These are phyloP conservation scores for Cercospora zeina DNA, from an alignment of 2,329 filamentous ascomycete species.

Conservation along the genomic window DNA sequence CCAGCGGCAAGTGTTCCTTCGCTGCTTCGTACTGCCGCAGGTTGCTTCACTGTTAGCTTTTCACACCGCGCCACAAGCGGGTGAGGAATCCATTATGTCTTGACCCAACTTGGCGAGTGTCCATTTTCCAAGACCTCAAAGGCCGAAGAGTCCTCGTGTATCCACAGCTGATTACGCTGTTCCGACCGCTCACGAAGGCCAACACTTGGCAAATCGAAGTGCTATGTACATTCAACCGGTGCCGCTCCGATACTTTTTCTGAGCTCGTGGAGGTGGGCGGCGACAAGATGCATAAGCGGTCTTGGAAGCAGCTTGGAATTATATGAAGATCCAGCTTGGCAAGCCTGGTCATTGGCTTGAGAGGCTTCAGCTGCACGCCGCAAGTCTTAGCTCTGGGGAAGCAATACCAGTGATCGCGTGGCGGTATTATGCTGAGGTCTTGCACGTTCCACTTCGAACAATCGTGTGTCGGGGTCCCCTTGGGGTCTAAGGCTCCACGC, in stretches of 20 bases:
- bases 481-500: constrained; percentile 1
- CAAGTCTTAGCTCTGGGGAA: constrained; percentile 17
- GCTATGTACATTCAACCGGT: neutral
- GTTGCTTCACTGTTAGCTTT: constrained; percentile 1
- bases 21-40: neutral
- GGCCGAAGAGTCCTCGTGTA: constrained; percentile 11
- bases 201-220: neutral
- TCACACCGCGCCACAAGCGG: constrained; percentile 7
- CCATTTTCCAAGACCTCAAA: neutral
- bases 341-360: constrained; percentile 18
- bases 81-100: constrained; percentile 13
- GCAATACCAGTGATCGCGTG: constrained; percentile 16
- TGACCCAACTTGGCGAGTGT: constrained; percentile 3
- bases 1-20: neutral
- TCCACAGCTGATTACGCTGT: constrained; percentile 5
- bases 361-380: constrained; percentile 14
- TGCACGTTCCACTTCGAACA: constrained; percentile 9
- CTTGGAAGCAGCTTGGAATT: constrained; percentile 23
- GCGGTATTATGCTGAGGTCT: constrained; percentile 11
- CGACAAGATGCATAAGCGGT: constrained; percentile 20
- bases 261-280: constrained; percentile 13
- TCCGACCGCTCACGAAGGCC: neutral
- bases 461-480: constrained; percentile 9
- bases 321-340: constrained; percentile 17
- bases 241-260: constrained; percentile 15